phyloP scores from a whole-genome alignment of 1,284 basidiomycete species.

The Naganishia sp. region DNA sequence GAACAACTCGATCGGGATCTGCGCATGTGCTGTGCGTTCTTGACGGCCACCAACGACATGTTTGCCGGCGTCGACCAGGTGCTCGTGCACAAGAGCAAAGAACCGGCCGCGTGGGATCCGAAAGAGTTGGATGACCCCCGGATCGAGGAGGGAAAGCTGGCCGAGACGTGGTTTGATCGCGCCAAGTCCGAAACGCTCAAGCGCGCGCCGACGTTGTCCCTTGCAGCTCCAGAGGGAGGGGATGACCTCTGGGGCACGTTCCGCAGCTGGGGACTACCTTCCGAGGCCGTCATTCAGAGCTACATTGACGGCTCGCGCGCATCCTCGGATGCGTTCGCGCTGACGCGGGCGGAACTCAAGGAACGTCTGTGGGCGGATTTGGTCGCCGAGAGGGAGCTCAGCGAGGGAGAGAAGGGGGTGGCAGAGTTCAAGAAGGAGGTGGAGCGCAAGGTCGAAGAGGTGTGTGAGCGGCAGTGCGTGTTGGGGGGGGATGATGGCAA shows the following conservation, averaged over 20 bases:
- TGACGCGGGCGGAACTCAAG: conserved; percentile 47
- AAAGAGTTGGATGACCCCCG: conserved; percentile 62
- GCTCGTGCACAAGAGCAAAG: conserved; percentile 64
- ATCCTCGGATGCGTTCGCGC: conserved; percentile 50
- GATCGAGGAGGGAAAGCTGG: conserved; percentile 59
- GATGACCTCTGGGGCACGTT: conserved; percentile 48
- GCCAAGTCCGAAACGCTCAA: conserved; percentile 55
- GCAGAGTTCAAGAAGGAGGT: conserved; percentile 42
- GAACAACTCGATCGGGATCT: conserved; percentile 78
- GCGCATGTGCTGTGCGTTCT: conserved; percentile 74
- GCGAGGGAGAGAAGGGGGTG: conserved; percentile 39
- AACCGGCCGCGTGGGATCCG: conserved; percentile 54
- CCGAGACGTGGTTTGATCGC: conserved; percentile 57
- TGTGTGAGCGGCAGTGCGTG: conserved; percentile 42
- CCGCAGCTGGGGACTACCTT: conserved; percentile 50
- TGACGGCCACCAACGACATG: conserved; percentile 78
- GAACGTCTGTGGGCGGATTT: conserved; percentile 37
- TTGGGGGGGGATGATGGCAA: conserved; percentile 14
- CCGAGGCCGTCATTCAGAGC: conserved; percentile 43
- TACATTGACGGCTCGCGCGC: conserved; percentile 45
- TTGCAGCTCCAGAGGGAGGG: conserved; percentile 34
- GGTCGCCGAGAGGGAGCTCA: conserved; percentile 35
- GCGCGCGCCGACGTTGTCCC: conserved; percentile 41
- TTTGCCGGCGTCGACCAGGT: conserved; percentile 73
- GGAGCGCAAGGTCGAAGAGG: conserved; percentile 40